These are phyloP conservation scores for Didymosphaeria variabile DNA, from an alignment of 2,329 filamentous ascomycete genomes.

Conservation along the genomic window DNA sequence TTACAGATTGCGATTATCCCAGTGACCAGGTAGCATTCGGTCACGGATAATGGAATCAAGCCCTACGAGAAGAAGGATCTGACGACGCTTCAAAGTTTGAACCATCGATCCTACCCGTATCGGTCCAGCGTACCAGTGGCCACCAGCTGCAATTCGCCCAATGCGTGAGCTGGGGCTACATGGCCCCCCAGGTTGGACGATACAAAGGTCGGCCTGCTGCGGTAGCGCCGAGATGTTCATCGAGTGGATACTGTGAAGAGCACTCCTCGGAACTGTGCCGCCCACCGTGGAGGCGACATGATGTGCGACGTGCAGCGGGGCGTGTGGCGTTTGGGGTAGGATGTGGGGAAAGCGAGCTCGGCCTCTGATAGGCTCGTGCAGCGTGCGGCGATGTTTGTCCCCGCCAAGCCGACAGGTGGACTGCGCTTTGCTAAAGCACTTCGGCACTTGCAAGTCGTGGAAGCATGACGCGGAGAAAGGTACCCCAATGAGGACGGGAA, in stretches of 20 bases:
- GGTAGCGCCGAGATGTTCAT: background rate
- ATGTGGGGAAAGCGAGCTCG: conserved; percentile 26
- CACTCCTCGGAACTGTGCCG: conserved; percentile 16
- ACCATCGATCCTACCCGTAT: background rate
- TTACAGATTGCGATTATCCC: conserved; percentile 48
- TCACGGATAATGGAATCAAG: background rate
- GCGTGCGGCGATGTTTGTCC: conserved; percentile 7
- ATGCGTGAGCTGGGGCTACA: background rate
- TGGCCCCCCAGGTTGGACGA: background rate
- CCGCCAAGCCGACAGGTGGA: background rate
- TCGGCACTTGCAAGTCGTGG: conserved; percentile 17
- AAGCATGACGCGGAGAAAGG: background rate
- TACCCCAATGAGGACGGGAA: conserved; percentile 5
- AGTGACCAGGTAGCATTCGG: conserved; percentile 35
- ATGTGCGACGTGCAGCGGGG: conserved; percentile 30
- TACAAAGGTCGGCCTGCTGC: background rate
- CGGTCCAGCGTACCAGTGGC: background rate
- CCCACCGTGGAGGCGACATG: conserved; percentile 16
- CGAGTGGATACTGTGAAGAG: background rate
- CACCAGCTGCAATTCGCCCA: background rate
- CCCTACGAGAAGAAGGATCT: background rate
- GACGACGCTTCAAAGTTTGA: background rate
- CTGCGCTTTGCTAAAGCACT: conserved; percentile 10
- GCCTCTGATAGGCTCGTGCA: conserved; percentile 21
- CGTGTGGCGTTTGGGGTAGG: conserved; percentile 32